phyloP scores from a whole-genome alignment of 2,329 filamentous ascomycete species.

The Lasiodiplodia citricola region DNA sequence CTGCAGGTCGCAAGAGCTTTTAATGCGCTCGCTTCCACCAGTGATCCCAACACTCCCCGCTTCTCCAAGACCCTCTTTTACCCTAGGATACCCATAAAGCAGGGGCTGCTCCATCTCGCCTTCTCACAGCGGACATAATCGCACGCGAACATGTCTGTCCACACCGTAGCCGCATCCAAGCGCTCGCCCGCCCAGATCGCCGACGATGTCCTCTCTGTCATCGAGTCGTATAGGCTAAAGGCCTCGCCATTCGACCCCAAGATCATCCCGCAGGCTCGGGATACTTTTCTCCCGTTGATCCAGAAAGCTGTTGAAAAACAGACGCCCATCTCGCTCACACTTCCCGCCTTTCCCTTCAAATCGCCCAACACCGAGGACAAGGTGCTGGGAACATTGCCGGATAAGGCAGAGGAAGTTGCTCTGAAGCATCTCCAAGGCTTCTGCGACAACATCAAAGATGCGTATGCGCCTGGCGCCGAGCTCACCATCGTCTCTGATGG shows the following conservation, averaged over 20 bases:
- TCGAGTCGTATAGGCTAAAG: slow-evolving; percentile 24
- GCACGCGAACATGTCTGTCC: slow-evolving; percentile 12
- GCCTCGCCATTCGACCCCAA: slow-evolving; percentile 25
- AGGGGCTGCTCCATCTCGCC: not conserved
- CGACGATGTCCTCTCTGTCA: slow-evolving; percentile 22
- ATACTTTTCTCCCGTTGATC: slow-evolving; percentile 25
- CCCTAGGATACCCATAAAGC: not conserved
- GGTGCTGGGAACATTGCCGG: slow-evolving; percentile 56
- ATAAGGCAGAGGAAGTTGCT: slow-evolving; percentile 51
- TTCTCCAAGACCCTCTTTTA: not conserved
- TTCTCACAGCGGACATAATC: slow-evolving; percentile 1
- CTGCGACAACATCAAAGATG: slow-evolving; percentile 45
- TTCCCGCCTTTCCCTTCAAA: slow-evolving; percentile 68
- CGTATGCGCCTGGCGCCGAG: slow-evolving; percentile 49
- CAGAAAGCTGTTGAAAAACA: slow-evolving; percentile 35
- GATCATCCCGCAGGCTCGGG: slow-evolving; percentile 16
- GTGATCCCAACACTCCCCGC: not conserved
- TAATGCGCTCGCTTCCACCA: not conserved
- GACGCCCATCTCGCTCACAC: slow-evolving; percentile 37
- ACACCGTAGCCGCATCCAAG: slow-evolving; percentile 12
- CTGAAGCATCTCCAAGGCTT: slow-evolving; percentile 48
- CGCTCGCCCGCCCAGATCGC: not conserved
- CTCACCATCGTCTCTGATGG: slow-evolving; percentile 53
- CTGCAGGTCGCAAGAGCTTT: not conserved
- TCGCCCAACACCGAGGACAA: slow-evolving; percentile 62